Conservation (phyloP, 768 basidiomycete species). For the Lentinula detonsa region DNA sequence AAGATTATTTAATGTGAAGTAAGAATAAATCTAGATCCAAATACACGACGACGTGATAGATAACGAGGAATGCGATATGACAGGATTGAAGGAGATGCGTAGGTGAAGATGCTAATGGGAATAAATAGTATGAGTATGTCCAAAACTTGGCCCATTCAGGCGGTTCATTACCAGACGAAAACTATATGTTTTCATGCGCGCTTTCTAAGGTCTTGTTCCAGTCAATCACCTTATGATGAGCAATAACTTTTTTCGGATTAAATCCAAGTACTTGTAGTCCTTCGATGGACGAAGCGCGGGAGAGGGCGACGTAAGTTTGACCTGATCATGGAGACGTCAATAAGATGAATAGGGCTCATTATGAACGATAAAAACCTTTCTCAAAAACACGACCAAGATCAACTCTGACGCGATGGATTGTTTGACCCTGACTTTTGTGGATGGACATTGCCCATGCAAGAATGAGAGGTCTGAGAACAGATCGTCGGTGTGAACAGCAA, state of each 20-base stretch:
- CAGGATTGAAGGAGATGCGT: too few relatives aligned
- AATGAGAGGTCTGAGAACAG: constrained; percentile 46
- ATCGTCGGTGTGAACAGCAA: neutral
- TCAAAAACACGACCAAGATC: constrained; percentile 75
- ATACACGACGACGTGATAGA: too few relatives aligned
- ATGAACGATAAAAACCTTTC: constrained; percentile 33
- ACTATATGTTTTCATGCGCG: neutral
- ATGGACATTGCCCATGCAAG: constrained; percentile 82
- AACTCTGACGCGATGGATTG: constrained; percentile 71
- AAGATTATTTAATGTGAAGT: too few relatives aligned
- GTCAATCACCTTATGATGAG: constrained; percentile 6
- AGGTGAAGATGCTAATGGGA: neutral
- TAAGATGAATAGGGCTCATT: neutral
- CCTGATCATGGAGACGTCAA: constrained; percentile 17
- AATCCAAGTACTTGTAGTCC: constrained; percentile 50
- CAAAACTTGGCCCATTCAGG: neutral
- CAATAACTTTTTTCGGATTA: constrained; percentile 40
- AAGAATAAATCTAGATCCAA: too few relatives aligned
- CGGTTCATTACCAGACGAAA: neutral
- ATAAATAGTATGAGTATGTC: neutral
- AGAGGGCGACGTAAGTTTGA: constrained; percentile 44
- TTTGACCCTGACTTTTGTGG: constrained; percentile 82
- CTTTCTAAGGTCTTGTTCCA: constrained; percentile 4
- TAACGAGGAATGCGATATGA: too few relatives aligned
- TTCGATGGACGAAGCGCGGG: constrained; percentile 46